A percentile compares a stretch with the other conserved stretches of the same genome.
These are phyloP conservation scores for Paratinospora sagittata DNA, from an alignment of 164 flowering plant species.

Conservation along the genomic window DNA sequence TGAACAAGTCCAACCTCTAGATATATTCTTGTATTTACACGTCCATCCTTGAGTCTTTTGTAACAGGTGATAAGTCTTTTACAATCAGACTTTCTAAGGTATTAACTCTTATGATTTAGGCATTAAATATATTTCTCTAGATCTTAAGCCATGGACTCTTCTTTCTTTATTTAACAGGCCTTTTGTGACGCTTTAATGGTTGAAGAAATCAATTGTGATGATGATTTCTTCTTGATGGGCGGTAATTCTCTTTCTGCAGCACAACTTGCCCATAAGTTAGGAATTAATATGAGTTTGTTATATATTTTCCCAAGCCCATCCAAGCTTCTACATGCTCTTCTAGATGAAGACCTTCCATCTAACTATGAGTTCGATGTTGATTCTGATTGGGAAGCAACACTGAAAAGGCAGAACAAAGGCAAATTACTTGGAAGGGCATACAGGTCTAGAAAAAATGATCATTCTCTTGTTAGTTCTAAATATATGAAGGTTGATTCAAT, in stretches of 20 bases:
- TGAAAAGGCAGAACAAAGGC: conserved; percentile 15
- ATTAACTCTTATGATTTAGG: too few relatives aligned
- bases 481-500: conserved; percentile 33
- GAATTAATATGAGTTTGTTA: conserved; percentile 67
- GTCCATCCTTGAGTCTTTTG: too few relatives aligned
- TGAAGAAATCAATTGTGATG: conserved; percentile 47
- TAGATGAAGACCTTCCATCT: conserved; percentile 21
- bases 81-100: too few relatives aligned
- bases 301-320: conserved; percentile 61
- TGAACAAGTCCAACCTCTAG: too few relatives aligned
- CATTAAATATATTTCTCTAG: background rate
- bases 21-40: too few relatives aligned
- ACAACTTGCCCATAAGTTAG: conserved; percentile 59
- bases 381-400: conserved; percentile 18
- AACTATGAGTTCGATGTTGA: conserved; percentile 9
- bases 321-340: conserved; percentile 47
- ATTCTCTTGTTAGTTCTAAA: conserved; percentile 26
- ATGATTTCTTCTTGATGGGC: conserved; percentile 80
- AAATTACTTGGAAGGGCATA: conserved; percentile 10
- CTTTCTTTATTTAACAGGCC: conserved; percentile 37
- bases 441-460: conserved; percentile 11
- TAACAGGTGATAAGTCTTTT: too few relatives aligned
- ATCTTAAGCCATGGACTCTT: background rate
- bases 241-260: conserved; percentile 90
- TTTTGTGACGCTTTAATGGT: conserved; percentile 61